Percentiles rank a stretch among this genome's conserved stretches.
phyloP scores from a whole-genome alignment of 257 asterid species.

The Nicotiana knightiana region DNA sequence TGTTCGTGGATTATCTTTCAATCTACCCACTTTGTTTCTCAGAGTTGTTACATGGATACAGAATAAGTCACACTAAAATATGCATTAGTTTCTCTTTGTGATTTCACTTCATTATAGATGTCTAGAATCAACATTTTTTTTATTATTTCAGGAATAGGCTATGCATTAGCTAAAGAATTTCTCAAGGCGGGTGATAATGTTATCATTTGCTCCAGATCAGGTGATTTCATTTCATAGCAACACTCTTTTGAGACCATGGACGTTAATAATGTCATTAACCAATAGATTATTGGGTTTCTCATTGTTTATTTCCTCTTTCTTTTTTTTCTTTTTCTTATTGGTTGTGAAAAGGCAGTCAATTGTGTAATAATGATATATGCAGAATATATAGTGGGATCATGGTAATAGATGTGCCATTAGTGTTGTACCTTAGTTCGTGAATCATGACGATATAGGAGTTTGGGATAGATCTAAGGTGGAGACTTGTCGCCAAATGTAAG shows the following conservation, averaged over 20 bases:
- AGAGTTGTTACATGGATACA: neutral
- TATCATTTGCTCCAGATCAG: slow-evolving; percentile 87
- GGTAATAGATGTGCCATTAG: neutral
- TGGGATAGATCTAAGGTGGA: neutral
- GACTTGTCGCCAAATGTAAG: neutral
- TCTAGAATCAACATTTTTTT: neutral
- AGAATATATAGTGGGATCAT: neutral
- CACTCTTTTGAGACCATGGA: neutral
- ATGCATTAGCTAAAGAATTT: slow-evolving; percentile 90
- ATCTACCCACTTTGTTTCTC: neutral
- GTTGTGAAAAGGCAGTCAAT: neutral
- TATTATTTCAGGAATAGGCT: slow-evolving; percentile 74
- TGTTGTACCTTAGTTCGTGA: neutral
- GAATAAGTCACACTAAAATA: neutral
- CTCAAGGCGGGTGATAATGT: slow-evolving; percentile 87
- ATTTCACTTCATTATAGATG: neutral
- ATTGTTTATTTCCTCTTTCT: neutral
- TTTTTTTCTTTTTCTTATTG: neutral
- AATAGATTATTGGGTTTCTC: neutral
- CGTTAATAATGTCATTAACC: neutral
- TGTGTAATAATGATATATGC: neutral
- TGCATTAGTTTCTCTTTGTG: neutral
- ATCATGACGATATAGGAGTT: neutral
- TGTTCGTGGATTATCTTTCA: neutral
- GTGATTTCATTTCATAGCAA: slow-evolving; percentile 21